Evolutionary conservation across 1,139 yeast genomes (phyloP), one percentile per base, ranked within the genome.

Genomic region (Ogataea hybrid): DNA sequence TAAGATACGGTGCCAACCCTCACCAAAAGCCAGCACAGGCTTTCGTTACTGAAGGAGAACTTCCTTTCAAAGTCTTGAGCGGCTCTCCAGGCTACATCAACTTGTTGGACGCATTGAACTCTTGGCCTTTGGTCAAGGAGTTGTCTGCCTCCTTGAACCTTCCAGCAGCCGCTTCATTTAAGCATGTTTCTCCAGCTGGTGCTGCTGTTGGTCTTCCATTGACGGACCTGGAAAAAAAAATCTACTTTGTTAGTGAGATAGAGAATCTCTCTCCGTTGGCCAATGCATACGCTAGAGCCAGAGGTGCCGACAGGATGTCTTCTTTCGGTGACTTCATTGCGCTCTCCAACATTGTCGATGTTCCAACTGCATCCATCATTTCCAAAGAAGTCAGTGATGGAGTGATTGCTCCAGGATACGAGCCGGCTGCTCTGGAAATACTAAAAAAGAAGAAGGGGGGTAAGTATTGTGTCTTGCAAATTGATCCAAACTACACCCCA

Each of bases 271-370:
- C 97, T 25, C 97, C 97, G 47, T 76, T 92, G 63, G 98, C 98
- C 51, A 86, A 86, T 62, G 98, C 98, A 47, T 92, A 92, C 62
- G 98, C 98, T 33, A 85, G 98, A 70, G 98, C 98, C 43, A 85
- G 98, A 70, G 98, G 98, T 67, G 98, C 98, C 54, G 98, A 92
- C 71, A 84, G 98, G 77, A 92, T 92, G 98, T 89, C 97, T 11
- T 87, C 96, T 12, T 92, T 92, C 63, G 98, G 98, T 64, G 98
- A 92, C 70, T 92, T 90, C 77, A 92, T 92, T 62, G 98, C 98
- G 42, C 76, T 92, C 52, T 88, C 97, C 48, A 90, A 90, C 74
- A 87, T 86, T 68, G 98, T 92, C 53, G 98, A 92, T 67, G 73
- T 85, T 45, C 90, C 97, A 63, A 92, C 98, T 47, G 98, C 98